Evolutionary conservation across 2,329 filamentous ascomycete species (phyloP).

Genomic region (Ambrosiella xylebori): DNA sequence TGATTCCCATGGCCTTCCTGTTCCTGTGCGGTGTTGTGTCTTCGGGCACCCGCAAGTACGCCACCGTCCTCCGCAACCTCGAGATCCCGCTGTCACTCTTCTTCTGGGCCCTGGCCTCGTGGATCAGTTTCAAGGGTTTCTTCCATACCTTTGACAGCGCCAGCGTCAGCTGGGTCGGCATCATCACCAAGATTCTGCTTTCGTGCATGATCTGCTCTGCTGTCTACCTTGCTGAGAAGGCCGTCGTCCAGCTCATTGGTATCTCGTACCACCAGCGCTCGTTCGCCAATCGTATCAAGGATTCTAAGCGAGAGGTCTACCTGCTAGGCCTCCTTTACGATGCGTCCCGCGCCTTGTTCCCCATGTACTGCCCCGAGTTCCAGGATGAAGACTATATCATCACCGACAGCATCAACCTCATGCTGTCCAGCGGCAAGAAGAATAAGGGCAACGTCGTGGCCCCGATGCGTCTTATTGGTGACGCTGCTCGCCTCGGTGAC

Average conservation of each 20-base stretch:
- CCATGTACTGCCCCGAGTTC: constrained; percentile 83
- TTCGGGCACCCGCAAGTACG: constrained; percentile 53
- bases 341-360: constrained; percentile 73
- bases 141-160: constrained; percentile 22
- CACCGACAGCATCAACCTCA: constrained; percentile 61
- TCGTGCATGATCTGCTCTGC: constrained; percentile 51
- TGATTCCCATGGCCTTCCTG: constrained; percentile 46
- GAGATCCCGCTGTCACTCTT: constrained; percentile 51
- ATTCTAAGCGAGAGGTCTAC: constrained; percentile 72
- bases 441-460: constrained; percentile 42
- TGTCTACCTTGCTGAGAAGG: constrained; percentile 59
- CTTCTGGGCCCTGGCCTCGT: constrained; percentile 47
- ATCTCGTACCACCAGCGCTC: constrained; percentile 75
- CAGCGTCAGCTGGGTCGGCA: constrained; percentile 34
- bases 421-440: constrained; percentile 38
- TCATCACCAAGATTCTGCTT: constrained; percentile 46
- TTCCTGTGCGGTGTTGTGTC: constrained; percentile 53
- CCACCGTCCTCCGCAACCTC: constrained; percentile 43
- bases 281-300: constrained; percentile 67
- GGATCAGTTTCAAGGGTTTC: constrained; percentile 43
- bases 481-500: constrained; percentile 69
- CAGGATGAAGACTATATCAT: constrained; percentile 83
- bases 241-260: constrained; percentile 65
- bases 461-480: constrained; percentile 62
- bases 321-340: constrained; percentile 78